A percentile compares a stretch with the other conserved stretches of the same genome.
These are phyloP conservation scores for Senna siamea DNA, from an alignment of 306 rosid genomes.

Conservation along the genomic window DNA sequence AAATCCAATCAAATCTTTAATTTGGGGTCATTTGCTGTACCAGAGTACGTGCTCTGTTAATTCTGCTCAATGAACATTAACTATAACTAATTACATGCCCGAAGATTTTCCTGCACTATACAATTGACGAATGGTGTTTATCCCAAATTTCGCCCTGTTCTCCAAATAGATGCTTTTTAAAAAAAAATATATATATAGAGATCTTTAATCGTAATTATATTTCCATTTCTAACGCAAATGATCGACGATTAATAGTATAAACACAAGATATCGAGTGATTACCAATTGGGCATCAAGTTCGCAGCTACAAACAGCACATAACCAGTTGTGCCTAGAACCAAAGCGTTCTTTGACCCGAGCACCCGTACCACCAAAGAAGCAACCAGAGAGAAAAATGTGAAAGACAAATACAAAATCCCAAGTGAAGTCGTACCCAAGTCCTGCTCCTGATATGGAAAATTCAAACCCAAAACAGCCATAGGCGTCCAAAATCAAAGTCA, in stretches of 20 bases:
- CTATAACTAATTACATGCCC: background rate
- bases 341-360: constrained; percentile 81
- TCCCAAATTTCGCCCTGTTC: background rate
- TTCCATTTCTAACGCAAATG: background rate
- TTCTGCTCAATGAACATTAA: background rate
- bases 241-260: background rate
- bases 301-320: constrained; percentile 89
- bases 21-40: constrained; percentile 20
- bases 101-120: constrained; percentile 10
- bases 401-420: constrained; percentile 80
- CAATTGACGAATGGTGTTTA: constrained; percentile 1
- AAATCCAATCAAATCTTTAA: constrained; percentile 12
- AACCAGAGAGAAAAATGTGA: constrained; percentile 76
- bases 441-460: constrained; percentile 61
- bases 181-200: no score
- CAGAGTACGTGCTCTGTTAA: constrained; percentile 3
- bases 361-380: constrained; percentile 83
- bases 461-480: constrained; percentile 22
- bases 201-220: background rate
- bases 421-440: constrained; percentile 87
- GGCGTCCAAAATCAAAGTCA: background rate
- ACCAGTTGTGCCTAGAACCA: constrained; percentile 84
- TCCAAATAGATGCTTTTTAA: no score
- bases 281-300: constrained; percentile 87
- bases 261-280: constrained; percentile 10